Base-by-base conservation (phyloP, 257 asterid species). In the Craterostigma plantagineum region DNA sequence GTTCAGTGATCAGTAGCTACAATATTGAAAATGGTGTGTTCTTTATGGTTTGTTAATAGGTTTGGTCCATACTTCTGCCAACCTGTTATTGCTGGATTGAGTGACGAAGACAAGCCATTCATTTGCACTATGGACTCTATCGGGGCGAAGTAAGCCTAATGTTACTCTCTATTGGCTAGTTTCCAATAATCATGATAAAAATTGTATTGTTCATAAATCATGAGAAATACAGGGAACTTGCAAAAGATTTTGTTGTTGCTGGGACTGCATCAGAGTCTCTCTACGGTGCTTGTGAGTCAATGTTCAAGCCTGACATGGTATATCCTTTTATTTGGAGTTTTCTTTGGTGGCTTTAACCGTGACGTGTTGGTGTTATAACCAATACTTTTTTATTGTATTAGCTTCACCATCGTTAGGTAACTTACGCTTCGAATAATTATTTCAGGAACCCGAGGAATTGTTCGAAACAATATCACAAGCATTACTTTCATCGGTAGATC, bases 11-110 rank as follows among this genome's bases (percentile, higher is more conserved):
- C 30, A 23, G 4, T 23, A 23, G 30, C 30, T 23, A 23, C 30
- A 23, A 23, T 23, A 2, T 23, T 23, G 30, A 23, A 23, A 23
- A 23, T 23, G 30, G 30, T 23, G 30, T 23, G 30, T 23, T 23
- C 30, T 23, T 23, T 23, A 23, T 23, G 4, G 30, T 6, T 54
- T 44, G 51, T 38, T 43, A 23, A 23, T 54, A 81, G 97, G 65
- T 87, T 87, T 66, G 97, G 95, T 48, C 97, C 97, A 36, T 86
- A 76, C 80, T 87, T 82, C 64, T 71, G 85, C 76, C 97, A 85
- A 55, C 95, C 97, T 47, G 95, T 87, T 50, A 82, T 87, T 62
- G 97, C 93, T 64, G 98, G 95, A 62, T 60, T 87, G 64, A 87
- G 95, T 14, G 92, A 71, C n/a, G 95, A 63, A 1, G 86, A 73